Conservation (phyloP, 495 filamentous ascomycete species). For the Elaphomyces granulatus region DNA sequence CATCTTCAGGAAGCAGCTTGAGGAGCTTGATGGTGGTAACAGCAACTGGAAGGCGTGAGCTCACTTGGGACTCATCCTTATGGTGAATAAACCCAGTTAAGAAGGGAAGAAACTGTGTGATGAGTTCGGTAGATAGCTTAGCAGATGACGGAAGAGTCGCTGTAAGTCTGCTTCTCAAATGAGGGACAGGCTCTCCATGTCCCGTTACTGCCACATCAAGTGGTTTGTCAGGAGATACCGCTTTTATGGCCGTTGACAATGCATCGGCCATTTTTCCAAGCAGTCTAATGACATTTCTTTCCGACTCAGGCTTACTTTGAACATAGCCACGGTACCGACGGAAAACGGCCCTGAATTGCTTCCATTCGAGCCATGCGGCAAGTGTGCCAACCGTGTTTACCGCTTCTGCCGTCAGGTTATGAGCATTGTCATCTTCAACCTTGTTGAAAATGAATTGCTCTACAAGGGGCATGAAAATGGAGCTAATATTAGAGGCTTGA, state of each 20-base stretch:
- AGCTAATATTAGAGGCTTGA: slow-evolving; percentile 58
- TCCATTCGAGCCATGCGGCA: slow-evolving; percentile 69
- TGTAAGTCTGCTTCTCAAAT: slow-evolving; percentile 37
- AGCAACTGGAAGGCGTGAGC: slow-evolving; percentile 75
- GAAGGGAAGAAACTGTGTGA: slow-evolving; percentile 58
- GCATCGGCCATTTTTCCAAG: slow-evolving; percentile 69
- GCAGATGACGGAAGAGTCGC: slow-evolving; percentile 49
- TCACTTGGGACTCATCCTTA: slow-evolving; percentile 87
- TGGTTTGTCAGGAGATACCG: slow-evolving; percentile 21
- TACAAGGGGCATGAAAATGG: slow-evolving; percentile 79
- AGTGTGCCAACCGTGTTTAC: slow-evolving; percentile 59
- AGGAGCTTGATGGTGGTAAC: slow-evolving; percentile 76
- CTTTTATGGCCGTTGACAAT: slow-evolving; percentile 38
- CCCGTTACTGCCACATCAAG: slow-evolving; percentile 18
- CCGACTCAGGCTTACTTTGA: slow-evolving; percentile 62
- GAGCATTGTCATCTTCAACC: slow-evolving; percentile 58
- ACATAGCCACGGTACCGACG: slow-evolving; percentile 68
- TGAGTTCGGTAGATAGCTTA: slow-evolving; percentile 61
- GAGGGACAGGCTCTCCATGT: slow-evolving; percentile 15
- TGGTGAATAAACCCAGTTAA: slow-evolving; percentile 72
- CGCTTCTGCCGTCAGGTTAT: slow-evolving; percentile 74
- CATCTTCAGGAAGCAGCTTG: slow-evolving; percentile 56
- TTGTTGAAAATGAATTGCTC: slow-evolving; percentile 87
- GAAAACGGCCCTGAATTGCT: slow-evolving; percentile 73
- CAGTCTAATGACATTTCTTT: slow-evolving; percentile 73